Evolutionary conservation across 441 rosid genomes (phyloP).

Genomic region (Manihot esculenta): DNA sequence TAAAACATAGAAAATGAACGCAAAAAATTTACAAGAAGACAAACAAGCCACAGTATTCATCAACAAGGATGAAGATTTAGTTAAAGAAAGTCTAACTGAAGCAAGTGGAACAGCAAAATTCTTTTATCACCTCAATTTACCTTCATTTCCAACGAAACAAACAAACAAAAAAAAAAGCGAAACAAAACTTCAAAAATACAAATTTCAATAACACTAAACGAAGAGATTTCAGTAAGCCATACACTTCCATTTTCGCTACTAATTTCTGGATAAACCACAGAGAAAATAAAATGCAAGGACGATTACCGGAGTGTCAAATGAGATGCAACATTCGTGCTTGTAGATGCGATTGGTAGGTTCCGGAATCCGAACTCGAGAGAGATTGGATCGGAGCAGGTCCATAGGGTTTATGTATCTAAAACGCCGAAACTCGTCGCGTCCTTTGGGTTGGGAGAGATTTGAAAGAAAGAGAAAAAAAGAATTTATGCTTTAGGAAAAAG

Average conservation of each 20-base stretch:
- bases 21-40: background rate
- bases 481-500: background rate
- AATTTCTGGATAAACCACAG: constrained; percentile 9
- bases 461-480: background rate
- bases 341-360: constrained; percentile 96
- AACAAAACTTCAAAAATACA: background rate
- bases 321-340: constrained; percentile 94
- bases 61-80: background rate
- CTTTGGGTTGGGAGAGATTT: background rate
- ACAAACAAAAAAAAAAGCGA: background rate
- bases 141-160: background rate
- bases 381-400: constrained; percentile 90
- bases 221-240: background rate
- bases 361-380: constrained; percentile 95
- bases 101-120: background rate
- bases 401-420: constrained; percentile 33
- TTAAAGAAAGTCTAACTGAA: background rate
- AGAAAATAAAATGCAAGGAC: constrained; percentile 2
- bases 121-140: background rate
- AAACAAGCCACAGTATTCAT: background rate
- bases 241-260: background rate
- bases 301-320: constrained; percentile 86
- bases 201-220: background rate
- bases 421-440: background rate
- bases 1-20: too few species aligned